Evolutionary conservation across 2,329 filamentous ascomycete genomes (phyloP).

Genomic region (Fusarium cyanostomum): DNA sequence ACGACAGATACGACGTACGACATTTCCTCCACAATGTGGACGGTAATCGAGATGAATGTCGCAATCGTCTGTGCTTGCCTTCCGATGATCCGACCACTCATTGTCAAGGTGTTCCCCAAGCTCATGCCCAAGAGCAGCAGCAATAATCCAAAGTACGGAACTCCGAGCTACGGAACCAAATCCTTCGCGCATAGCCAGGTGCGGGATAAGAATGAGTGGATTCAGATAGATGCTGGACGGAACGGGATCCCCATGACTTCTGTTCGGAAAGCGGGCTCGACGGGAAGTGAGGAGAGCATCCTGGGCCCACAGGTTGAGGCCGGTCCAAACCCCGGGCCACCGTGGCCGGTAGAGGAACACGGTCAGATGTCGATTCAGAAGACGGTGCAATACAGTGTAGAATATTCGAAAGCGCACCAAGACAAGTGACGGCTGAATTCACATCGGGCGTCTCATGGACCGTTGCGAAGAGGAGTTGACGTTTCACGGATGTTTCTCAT

Average conservation of each 20-base stretch:
- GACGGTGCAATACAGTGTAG: constrained; percentile 30
- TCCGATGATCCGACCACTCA: constrained; percentile 49
- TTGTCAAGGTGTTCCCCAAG: constrained; percentile 40
- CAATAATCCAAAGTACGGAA: constrained; percentile 27
- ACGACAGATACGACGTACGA: constrained; percentile 47
- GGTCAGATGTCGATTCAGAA: constrained; percentile 27
- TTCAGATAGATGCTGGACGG: constrained; percentile 33
- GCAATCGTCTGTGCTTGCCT: constrained; percentile 53
- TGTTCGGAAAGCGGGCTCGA: constrained; percentile 34
- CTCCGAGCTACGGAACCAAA: constrained; percentile 27
- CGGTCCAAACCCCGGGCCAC: constrained; percentile 5
- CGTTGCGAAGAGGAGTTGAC: background rate
- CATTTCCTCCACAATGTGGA: constrained; percentile 49
- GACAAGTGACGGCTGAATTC: background rate
- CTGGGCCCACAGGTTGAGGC: constrained; percentile 14
- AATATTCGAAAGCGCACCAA: constrained; percentile 17
- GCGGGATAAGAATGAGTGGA: constrained; percentile 36
- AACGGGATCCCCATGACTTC: constrained; percentile 31
- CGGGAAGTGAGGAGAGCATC: constrained; percentile 41
- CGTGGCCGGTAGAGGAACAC: constrained; percentile 7
- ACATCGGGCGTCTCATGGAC: background rate
- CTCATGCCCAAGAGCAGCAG: constrained; percentile 36
- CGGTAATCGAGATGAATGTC: constrained; percentile 52
- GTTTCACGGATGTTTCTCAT: constrained; percentile 8
- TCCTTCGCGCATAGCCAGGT: constrained; percentile 31